A percentile compares a stretch with the other conserved stretches of the same genome.
Conservation (phyloP, 179 eudicot genomes). For the Heliamphora pulchella region DNA sequence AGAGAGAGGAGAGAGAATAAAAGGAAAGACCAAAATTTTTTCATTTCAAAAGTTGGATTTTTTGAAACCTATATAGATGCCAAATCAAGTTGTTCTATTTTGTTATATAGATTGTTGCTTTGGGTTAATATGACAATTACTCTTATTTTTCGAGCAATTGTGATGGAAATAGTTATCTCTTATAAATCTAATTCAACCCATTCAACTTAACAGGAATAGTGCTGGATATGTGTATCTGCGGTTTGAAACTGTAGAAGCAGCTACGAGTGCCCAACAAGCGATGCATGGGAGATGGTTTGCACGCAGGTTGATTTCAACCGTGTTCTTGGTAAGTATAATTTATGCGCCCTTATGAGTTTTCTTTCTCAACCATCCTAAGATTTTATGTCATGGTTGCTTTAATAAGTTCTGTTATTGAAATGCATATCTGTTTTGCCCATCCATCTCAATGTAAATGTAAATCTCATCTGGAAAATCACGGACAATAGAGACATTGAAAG, state of each 20-base stretch:
- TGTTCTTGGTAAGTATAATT: conserved; percentile 50
- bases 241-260: conserved; percentile 58
- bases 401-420: background rate
- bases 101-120: no score
- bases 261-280: conserved; percentile 63
- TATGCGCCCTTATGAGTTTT: background rate
- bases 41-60: no score
- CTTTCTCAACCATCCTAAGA: background rate
- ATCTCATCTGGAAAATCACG: background rate
- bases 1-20: no score
- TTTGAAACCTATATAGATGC: no score
- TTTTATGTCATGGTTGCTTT: no score
- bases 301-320: conserved; percentile 64
- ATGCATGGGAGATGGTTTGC: conserved; percentile 94
- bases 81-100: no score
- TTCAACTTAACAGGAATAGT: conserved; percentile 46
- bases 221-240: conserved; percentile 80
- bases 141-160: background rate
- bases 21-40: no score
- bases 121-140: no score
- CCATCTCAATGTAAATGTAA: conserved; percentile 26
- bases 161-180: background rate
- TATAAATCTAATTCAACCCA: no score
- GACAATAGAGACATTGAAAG: background rate
- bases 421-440: conserved; percentile 18